Percentiles rank a stretch among this genome's conserved stretches.
These are phyloP conservation scores for Apiospora hydei DNA, from an alignment of 2,329 filamentous ascomycete species.

Conservation along the genomic window DNA sequence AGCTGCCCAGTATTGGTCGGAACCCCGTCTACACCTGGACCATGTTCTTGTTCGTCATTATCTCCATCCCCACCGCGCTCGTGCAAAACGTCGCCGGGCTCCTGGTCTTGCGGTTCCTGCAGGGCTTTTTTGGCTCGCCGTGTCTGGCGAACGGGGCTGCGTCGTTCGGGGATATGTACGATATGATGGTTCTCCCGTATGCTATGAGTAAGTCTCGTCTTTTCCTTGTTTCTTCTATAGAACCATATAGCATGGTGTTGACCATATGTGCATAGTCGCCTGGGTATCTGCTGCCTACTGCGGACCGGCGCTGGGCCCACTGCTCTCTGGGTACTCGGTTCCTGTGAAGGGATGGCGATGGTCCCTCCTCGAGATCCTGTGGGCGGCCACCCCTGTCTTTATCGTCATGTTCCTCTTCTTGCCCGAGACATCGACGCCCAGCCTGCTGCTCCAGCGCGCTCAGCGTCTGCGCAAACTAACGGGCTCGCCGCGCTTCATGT, in stretches of 20 bases:
- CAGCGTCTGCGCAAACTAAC: conserved; percentile 52
- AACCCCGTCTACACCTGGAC: conserved; percentile 65
- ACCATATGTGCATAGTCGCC: conserved; percentile 49
- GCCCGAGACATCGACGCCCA: conserved; percentile 61
- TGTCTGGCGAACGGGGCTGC: conserved; percentile 40
- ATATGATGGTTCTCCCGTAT: conserved; percentile 62
- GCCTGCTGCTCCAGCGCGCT: conserved; percentile 61
- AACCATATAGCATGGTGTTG: background rate
- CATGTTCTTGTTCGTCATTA: conserved; percentile 63
- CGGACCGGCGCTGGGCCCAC: conserved; percentile 55
- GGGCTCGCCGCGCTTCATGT: conserved; percentile 48
- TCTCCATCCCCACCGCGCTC: conserved; percentile 60
- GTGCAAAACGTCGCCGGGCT: conserved; percentile 61
- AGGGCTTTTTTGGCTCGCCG: conserved; percentile 52
- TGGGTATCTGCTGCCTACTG: conserved; percentile 64
- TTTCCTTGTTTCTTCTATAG: background rate
- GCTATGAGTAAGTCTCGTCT: conserved; percentile 37
- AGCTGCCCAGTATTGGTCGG: conserved; percentile 64
- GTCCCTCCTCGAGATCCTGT: conserved; percentile 58
- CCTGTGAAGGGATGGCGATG: conserved; percentile 55
- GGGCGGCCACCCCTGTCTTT: conserved; percentile 47
- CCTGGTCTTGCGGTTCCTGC: conserved; percentile 58
- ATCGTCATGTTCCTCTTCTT: conserved; percentile 58
- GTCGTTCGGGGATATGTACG: conserved; percentile 42
- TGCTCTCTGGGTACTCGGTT: conserved; percentile 55